These are phyloP conservation scores for Catharanthus roseus DNA, from an alignment of 257 asterid species.

Conservation along the genomic window DNA sequence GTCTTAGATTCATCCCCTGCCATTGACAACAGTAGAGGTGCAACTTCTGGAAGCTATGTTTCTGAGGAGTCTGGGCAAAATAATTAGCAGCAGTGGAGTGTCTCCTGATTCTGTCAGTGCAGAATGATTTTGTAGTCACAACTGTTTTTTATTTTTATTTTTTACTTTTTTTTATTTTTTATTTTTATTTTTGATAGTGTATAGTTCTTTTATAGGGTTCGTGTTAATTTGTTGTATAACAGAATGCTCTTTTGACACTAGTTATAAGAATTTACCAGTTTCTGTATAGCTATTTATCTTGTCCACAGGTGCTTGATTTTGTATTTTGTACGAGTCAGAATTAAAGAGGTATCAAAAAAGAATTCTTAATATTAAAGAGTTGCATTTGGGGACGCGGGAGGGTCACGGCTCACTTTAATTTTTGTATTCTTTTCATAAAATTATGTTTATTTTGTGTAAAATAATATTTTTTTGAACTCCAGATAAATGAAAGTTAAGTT, in stretches of 20 bases:
- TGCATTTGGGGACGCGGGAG: no score
- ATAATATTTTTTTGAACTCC: no score
- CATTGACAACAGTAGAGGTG: slow-evolving; percentile 23
- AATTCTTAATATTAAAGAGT: no score
- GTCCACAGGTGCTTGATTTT: neutral
- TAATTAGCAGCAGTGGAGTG: slow-evolving; percentile 10
- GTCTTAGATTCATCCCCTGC: slow-evolving; percentile 22
- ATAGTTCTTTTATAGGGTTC: neutral
- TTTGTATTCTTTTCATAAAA: no score
- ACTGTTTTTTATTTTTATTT: no score
- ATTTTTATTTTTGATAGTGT: neutral
- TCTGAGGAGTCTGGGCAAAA: slow-evolving; percentile 17
- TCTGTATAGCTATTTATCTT: no score
- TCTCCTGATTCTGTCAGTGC: slow-evolving; percentile 1
- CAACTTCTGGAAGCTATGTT: slow-evolving; percentile 7
- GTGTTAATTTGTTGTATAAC: neutral
- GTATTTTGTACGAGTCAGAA: neutral
- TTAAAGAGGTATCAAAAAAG: neutral
- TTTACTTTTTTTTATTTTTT: neutral
- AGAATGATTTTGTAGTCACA: neutral
- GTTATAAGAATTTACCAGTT: neutral
- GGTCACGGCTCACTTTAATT: no score
- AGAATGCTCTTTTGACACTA: neutral
- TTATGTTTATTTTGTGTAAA: no score
- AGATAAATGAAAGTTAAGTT: no score